Evolutionary conservation across 1,139 yeast species (phyloP), one percentile per base, ranked within the genome.

Genomic region (Magnusiomyces suaveolens): DNA sequence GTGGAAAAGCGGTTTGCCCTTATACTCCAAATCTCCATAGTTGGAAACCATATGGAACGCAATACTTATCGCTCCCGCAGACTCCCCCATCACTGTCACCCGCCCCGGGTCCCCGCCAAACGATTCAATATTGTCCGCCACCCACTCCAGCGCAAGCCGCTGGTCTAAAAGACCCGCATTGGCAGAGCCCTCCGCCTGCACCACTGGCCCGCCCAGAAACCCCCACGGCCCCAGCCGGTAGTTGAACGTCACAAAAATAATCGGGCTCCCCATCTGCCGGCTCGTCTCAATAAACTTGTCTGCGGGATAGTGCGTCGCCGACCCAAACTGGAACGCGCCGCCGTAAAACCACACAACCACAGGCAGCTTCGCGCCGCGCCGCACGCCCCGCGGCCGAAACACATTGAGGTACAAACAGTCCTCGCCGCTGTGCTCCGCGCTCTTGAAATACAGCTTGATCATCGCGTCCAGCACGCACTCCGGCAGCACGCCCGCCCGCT

Each of bases 21-120:
- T 53, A n/a, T 53, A 52, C 10, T 48, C 50, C 21, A 48, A 26
- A 43, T 51, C 39, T 12, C 62, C 56, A 16, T 57, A 54, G 20
- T 61, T 57, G 1, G 65, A 54, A 2, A 57, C 50, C 52, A 67
- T n/a, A 24, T 65, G 62, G 51, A 62, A 59, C 3, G 62, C 60
- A 39, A 66, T 65, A n/a, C 68, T 60, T 21, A 62, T 60, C 0
- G 68, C 68, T 18, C 72, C 72, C 0, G 72, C 72, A 44, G 64
- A 59, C 58, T 69, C 70, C 25, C 72, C 72, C 63, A 65, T 59
- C 16, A 66, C 59, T 1, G 67, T 63, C 18, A 68, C 60, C 48
- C 58, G 62, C 2, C 58, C 57, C 6, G 67, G 63, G 54, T 69
- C 63, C 24, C 73, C 73, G 14, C 73, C 72, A 58, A 69, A 69